Evolutionary conservation across 106 monocot species (phyloP).

Genomic region (Acanthochlamys bracteata): DNA sequence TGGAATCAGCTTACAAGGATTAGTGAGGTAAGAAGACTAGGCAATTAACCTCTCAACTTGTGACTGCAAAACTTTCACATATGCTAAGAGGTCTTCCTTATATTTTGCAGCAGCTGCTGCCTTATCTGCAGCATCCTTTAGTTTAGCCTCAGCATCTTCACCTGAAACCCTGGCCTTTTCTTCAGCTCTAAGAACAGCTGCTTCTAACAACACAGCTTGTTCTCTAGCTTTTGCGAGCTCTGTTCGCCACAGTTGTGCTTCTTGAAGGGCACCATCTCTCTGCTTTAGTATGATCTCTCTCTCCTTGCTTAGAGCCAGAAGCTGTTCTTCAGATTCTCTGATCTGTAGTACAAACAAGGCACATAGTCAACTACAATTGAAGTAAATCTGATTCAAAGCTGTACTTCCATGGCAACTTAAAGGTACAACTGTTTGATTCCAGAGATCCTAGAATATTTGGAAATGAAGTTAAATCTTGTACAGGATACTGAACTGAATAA

Average conservation of each 20-base stretch:
- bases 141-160: constrained; percentile 47
- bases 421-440: no score
- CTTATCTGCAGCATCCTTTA: constrained; percentile 60
- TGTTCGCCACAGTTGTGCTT: constrained; percentile 81
- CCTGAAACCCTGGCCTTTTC: constrained; percentile 75
- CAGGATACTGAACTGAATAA: no score
- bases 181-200: constrained; percentile 84
- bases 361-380: not conserved
- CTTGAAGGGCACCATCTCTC: constrained; percentile 73
- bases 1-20: not conserved
- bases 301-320: constrained; percentile 36
- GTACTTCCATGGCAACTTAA: not conserved
- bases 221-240: constrained; percentile 96
- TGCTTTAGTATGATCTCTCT: constrained; percentile 60
- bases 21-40: not conserved
- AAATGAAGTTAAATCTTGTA: no score
- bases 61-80: constrained; percentile 61
- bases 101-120: constrained; percentile 51
- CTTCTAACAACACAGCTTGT: constrained; percentile 77
- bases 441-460: no score
- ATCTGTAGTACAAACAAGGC: constrained; percentile 27
- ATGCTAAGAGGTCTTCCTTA: constrained; percentile 75
- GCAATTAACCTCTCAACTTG: constrained; percentile 66
- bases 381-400: not conserved
- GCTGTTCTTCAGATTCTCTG: constrained; percentile 67